phyloP scores from a whole-genome alignment of 306 rosid genomes.

The Delonix regia region DNA sequence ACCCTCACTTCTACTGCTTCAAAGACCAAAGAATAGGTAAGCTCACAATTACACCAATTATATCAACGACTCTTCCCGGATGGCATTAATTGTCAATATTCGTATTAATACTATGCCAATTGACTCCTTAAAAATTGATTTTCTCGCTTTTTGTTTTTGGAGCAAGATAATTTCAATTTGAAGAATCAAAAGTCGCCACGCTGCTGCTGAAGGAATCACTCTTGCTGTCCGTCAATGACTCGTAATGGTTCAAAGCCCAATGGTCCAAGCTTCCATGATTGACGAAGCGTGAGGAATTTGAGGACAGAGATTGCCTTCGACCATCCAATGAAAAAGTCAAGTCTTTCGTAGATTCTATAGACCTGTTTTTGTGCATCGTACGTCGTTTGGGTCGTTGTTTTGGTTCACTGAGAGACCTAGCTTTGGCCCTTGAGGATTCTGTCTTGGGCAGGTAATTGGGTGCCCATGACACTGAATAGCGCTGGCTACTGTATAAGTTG shows the following conservation, averaged over 20 bases:
- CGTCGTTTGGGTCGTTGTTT: slow-evolving; percentile 65
- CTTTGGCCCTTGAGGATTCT: slow-evolving; percentile 74
- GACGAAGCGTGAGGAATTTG: slow-evolving; percentile 39
- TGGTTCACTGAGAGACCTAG: slow-evolving; percentile 84
- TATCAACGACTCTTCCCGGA: neutral
- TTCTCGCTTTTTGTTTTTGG: neutral
- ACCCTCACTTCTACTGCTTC: neutral
- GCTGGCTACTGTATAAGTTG: slow-evolving; percentile 41
- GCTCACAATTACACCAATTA: neutral
- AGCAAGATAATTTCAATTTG: slow-evolving; percentile 34
- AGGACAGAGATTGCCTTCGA: slow-evolving; percentile 47
- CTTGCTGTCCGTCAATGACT: slow-evolving; percentile 43
- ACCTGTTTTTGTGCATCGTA: slow-evolving; percentile 46
- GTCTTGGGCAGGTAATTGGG: slow-evolving; percentile 82
- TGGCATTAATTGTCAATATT: neutral
- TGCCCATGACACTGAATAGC: slow-evolving; percentile 35
- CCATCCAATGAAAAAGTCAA: slow-evolving; percentile 33
- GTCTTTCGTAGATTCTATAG: slow-evolving; percentile 35
- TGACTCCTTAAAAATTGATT: slow-evolving; percentile 1
- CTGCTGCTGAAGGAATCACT: slow-evolving; percentile 37
- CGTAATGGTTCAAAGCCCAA: slow-evolving; percentile 56
- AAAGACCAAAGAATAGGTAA: neutral
- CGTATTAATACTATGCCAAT: neutral
- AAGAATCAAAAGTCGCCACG: slow-evolving; percentile 35
- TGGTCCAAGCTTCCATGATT: slow-evolving; percentile 46